Evolutionary conservation across 2,329 filamentous ascomycete genomes (phyloP).

Genomic region (Xylariaceae sp.): DNA sequence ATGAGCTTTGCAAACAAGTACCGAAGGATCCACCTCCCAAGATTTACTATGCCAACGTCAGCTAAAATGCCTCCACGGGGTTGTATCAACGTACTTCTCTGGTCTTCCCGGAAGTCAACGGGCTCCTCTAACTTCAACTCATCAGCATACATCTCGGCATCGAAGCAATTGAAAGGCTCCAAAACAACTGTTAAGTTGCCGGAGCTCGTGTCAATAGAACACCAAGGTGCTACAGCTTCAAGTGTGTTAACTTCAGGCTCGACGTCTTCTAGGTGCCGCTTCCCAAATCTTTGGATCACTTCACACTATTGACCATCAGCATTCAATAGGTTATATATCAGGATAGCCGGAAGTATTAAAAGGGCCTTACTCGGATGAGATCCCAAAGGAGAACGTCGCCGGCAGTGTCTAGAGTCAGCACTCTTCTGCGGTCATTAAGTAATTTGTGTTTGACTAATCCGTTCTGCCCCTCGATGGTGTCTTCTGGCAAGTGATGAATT

Average conservation of each 20-base stretch:
- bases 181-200: slow-evolving; percentile 89
- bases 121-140: slow-evolving; percentile 76
- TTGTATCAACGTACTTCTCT: slow-evolving; percentile 72
- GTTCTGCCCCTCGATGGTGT: slow-evolving; percentile 93
- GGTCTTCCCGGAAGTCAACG: slow-evolving; percentile 88
- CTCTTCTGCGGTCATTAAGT: slow-evolving; percentile 86
- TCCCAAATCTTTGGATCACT: slow-evolving; percentile 90
- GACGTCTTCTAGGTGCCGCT: slow-evolving; percentile 91
- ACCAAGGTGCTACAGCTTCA: slow-evolving; percentile 94
- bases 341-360: not conserved
- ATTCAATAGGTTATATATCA: not conserved
- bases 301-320: slow-evolving; percentile 65
- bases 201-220: slow-evolving; percentile 90
- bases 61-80: slow-evolving; percentile 1
- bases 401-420: slow-evolving; percentile 90
- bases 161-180: slow-evolving; percentile 95
- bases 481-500: slow-evolving; percentile 71
- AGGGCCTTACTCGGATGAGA: slow-evolving; percentile 73
- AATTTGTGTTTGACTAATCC: slow-evolving; percentile 92
- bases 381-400: slow-evolving; percentile 97
- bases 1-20: slow-evolving; percentile 91
- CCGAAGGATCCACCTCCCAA: slow-evolving; percentile 94
- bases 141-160: slow-evolving; percentile 96
- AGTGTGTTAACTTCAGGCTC: slow-evolving; percentile 83
- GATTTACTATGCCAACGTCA: slow-evolving; percentile 70